These are phyloP conservation scores for Scheffersomyces cryptocercus DNA, from an alignment of 1,139 yeast genomes.

Conservation along the genomic window DNA sequence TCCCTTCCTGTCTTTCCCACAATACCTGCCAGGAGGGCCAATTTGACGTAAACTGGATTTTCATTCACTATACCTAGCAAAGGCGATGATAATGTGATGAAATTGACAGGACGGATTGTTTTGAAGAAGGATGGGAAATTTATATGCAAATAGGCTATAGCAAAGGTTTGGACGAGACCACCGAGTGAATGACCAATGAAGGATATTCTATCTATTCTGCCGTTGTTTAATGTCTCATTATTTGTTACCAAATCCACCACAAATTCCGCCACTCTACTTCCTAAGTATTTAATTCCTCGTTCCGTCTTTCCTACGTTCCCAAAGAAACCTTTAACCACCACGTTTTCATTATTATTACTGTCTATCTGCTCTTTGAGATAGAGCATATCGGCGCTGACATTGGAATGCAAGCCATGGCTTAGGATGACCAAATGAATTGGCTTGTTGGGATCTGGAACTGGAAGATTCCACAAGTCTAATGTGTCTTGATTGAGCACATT, in stretches of 20 bases:
- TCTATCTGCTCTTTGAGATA: conserved; percentile 84
- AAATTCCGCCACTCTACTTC: conserved; percentile 78
- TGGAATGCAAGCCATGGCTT: conserved; percentile 92
- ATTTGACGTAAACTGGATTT: conserved; percentile 82
- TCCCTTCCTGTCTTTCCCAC: conserved; percentile 96
- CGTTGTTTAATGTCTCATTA: conserved; percentile 30
- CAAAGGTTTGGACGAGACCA: conserved; percentile 87
- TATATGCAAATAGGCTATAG: conserved; percentile 75
- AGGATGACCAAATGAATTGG: conserved; percentile 75
- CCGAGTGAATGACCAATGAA: conserved; percentile 94
- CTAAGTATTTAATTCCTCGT: conserved; percentile 83
- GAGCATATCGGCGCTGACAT: conserved; percentile 84
- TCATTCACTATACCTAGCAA: conserved; percentile 81
- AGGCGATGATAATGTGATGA: conserved; percentile 85
- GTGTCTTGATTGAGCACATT: conserved; percentile 60
- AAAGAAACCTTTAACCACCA: conserved; percentile 78
- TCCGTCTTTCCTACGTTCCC: conserved; percentile 91
- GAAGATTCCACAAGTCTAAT: conserved; percentile 69
- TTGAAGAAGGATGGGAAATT: conserved; percentile 74
- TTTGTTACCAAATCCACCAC: conserved; percentile 58
- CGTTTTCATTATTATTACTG: conserved; percentile 44
- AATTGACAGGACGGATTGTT: conserved; percentile 71
- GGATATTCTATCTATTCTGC: conserved; percentile 61
- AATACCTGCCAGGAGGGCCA: conserved; percentile 83
- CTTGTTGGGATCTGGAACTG: conserved; percentile 42